Evolutionary conservation across 78 protist genomes (phyloP), one percentile per base, ranked within the genome.

Genomic region (Mantamonas sphyraenae): DNA sequence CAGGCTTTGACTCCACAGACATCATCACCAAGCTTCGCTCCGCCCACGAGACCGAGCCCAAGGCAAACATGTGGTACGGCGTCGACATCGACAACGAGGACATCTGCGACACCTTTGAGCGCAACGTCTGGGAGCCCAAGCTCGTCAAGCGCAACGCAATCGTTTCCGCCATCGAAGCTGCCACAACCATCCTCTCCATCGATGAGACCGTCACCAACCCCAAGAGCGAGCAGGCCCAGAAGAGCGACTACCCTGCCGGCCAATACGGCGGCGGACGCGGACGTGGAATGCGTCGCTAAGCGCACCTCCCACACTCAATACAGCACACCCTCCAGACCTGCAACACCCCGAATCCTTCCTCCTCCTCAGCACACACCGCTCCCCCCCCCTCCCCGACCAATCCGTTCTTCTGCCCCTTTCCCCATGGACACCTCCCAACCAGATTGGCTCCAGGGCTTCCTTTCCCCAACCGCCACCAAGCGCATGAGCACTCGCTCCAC

Each of bases 1-100:
- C 99, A 64, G 99, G 99, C 34, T 89, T 96, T 70, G 99, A 98
- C 76, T 51, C 97, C 24, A 97, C 98, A 19, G 95, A 86, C 64
- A 83, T 98, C 71, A 81, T 98, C 58, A 97, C 93, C 89, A 84
- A 93, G 81, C 89, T 98, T 37, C 84, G 99, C 26, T 84, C 82
- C 67, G 2, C 61, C 37, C 64, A 2, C 14, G 24, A 64, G 58
- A 38, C 40, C 12, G 7, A 55, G 4, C 59, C 28, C 35, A 20
- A 4, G 31, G 83, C 58, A 19, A 76, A 71, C n/a, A 51, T 26
- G 33, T 95, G 97, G 98, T 76, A 35, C 59, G 99, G 98, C 55
- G 98, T 97, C n/a, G 98, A 96, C 67, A 89, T 97, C 68, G 59
- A 47, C 64, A 81, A 82, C 65, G 98, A 88, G 69, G 98, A 90